Percentiles rank a stretch among this genome's conserved stretches.
Conservation (phyloP, 805 yeast genomes). For the Ogataea henricii region DNA sequence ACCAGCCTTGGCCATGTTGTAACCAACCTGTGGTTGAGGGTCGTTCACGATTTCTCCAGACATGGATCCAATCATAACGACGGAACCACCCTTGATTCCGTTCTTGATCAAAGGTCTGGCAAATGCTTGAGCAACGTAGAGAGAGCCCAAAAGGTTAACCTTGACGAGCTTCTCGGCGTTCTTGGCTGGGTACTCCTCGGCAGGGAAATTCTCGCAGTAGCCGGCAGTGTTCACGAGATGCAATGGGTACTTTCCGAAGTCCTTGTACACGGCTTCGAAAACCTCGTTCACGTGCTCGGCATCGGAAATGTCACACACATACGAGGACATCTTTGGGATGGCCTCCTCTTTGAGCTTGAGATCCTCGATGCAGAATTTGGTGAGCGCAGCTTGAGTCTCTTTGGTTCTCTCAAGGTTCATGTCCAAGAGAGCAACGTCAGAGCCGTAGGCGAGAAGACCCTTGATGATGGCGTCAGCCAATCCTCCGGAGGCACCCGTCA, state of each 20-base stretch:
- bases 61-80: slow-evolving; percentile 76
- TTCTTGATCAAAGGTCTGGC: slow-evolving; percentile 65
- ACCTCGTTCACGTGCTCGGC: slow-evolving; percentile 57
- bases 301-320: slow-evolving; percentile 76
- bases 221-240: slow-evolving; percentile 81
- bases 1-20: slow-evolving; percentile 86
- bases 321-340: slow-evolving; percentile 51
- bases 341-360: slow-evolving; percentile 28
- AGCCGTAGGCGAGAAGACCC: slow-evolving; percentile 74
- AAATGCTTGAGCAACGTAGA: slow-evolving; percentile 72
- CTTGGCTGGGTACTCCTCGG: slow-evolving; percentile 71
- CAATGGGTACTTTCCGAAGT: slow-evolving; percentile 63
- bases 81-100: slow-evolving; percentile 56
- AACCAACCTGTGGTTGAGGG: slow-evolving; percentile 79
- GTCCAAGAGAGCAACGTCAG: slow-evolving; percentile 73
- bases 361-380: slow-evolving; percentile 32
- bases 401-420: slow-evolving; percentile 61
- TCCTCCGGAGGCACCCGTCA: slow-evolving; percentile 86
- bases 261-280: slow-evolving; percentile 54
- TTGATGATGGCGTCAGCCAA: slow-evolving; percentile 64
- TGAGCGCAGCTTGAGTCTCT: slow-evolving; percentile 52
- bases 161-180: slow-evolving; percentile 69
- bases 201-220: slow-evolving; percentile 77
- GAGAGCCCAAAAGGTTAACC: slow-evolving; percentile 74
- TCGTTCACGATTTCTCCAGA: slow-evolving; percentile 75